Conservation (phyloP, 345 rosid species). For the Citrus medica region DNA sequence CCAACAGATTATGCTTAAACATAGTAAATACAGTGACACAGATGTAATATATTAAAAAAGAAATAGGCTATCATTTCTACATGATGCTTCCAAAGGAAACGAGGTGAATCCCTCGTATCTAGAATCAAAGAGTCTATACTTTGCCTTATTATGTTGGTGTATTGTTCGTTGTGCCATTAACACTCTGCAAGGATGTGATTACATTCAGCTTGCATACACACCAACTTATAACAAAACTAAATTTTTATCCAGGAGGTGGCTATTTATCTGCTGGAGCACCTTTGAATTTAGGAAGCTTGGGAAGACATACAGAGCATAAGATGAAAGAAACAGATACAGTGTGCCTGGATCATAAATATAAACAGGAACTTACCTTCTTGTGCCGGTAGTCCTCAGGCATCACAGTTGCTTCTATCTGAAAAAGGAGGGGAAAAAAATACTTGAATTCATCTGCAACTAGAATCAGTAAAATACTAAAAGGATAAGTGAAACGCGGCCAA, state of each 20-base stretch:
- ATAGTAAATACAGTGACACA: neutral
- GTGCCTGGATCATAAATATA: neutral
- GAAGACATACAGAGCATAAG: neutral
- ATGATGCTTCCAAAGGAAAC: neutral
- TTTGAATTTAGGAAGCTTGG: neutral
- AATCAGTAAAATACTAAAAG: neutral
- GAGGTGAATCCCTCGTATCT: neutral
- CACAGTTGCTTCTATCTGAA: slow-evolving; percentile 73
- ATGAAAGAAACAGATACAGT: neutral
- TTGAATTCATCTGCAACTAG: neutral
- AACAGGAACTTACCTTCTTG: slow-evolving; percentile 57
- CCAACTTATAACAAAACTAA: neutral
- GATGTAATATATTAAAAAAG: neutral
- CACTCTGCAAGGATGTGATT: neutral
- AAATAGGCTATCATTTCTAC: neutral
- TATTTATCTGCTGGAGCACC: neutral
- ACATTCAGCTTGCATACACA: neutral
- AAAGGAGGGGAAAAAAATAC: neutral
- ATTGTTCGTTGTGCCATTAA: neutral
- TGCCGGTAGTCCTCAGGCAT: slow-evolving; percentile 90
- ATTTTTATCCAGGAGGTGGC: neutral
- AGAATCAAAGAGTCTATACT: neutral
- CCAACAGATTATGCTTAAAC: neutral
- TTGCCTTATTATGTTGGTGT: neutral
- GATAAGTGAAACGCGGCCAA: neutral